These are phyloP conservation scores for Suhomyces faveliae DNA, from an alignment of 805 yeast species.

Conservation along the genomic window DNA sequence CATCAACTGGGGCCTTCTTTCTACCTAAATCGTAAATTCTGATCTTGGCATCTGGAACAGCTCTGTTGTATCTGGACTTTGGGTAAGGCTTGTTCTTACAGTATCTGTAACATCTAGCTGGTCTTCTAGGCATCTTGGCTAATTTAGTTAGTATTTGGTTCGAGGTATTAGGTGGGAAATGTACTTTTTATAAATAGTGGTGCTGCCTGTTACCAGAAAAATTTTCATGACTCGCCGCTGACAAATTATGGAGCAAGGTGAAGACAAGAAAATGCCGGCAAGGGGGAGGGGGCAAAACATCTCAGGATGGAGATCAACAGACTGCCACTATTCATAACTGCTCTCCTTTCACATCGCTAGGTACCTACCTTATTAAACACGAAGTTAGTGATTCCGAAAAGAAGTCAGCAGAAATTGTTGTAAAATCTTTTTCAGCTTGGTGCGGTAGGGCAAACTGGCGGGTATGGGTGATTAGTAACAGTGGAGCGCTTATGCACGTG, in stretches of 20 bases:
- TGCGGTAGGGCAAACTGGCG: not conserved
- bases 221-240: constrained; percentile 1
- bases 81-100: constrained; percentile 99
- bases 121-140: constrained; percentile 98
- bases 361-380: constrained; percentile 9
- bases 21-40: constrained; percentile 99
- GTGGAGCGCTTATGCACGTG: not conserved
- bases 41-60: constrained; percentile 99
- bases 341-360: not conserved
- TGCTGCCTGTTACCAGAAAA: not conserved
- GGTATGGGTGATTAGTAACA: not conserved
- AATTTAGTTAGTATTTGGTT: constrained; percentile 23
- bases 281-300: not conserved
- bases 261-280: not conserved
- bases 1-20: constrained; percentile 99
- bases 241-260: not conserved
- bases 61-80: constrained; percentile 99
- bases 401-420: not conserved
- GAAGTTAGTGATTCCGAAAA: constrained; percentile 4
- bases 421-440: constrained; percentile 6
- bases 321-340: not conserved
- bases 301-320: not conserved
- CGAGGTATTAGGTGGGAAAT: not conserved
- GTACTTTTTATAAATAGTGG: not conserved
- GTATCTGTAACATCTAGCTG: constrained; percentile 99